A percentile compares a stretch with the other conserved stretches of the same genome.
Conservation (phyloP, 2,329 filamentous ascomycete genomes). For the Fusarium anguioides region DNA sequence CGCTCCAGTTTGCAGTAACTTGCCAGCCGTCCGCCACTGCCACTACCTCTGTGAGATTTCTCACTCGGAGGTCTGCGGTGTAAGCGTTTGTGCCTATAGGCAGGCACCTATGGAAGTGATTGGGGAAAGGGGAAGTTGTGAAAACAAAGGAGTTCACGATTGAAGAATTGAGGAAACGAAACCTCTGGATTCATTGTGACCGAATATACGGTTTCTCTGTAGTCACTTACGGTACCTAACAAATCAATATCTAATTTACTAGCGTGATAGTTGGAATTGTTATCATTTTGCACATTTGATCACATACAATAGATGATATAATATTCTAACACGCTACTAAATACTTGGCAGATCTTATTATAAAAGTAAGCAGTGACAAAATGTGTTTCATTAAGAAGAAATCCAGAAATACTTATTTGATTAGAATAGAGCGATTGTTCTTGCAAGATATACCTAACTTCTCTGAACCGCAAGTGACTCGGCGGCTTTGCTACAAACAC, state of each 20-base stretch:
- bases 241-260: background rate
- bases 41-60: conserved; percentile 3
- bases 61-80: background rate
- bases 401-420: no score
- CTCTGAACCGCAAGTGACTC: no score
- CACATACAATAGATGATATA: background rate
- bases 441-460: no score
- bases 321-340: background rate
- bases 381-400: no score
- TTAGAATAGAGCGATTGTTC: no score
- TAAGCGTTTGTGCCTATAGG: background rate
- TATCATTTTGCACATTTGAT: background rate
- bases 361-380: no score
- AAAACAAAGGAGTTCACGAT: background rate
- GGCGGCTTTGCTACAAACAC: no score
- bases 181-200: background rate
- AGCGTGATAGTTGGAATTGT: background rate
- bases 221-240: no score
- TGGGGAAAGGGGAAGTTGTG: background rate
- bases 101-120: background rate
- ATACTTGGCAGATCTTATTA: background rate
- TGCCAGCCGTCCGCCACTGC: conserved; percentile 16
- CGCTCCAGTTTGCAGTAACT: conserved; percentile 1
- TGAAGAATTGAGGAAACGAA: conserved; percentile 11
- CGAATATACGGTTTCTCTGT: no score